A percentile compares a stretch with the other conserved stretches of the same genome.
Conservation (phyloP, 306 rosid species). For the Cucumis melo region DNA sequence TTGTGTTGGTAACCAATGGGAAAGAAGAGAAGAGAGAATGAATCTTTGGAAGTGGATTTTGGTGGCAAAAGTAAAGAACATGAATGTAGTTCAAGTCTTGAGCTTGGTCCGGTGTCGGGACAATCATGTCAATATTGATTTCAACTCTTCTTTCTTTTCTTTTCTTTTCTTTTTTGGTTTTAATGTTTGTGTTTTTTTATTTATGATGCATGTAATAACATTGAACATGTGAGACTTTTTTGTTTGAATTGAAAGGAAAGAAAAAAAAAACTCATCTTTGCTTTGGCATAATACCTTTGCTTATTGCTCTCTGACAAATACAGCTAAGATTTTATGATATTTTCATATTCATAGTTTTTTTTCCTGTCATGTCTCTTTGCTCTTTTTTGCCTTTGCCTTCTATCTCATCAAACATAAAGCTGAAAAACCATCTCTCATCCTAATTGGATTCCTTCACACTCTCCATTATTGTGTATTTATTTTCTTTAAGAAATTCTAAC, state of each 20-base stretch:
- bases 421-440: neutral
- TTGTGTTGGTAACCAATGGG: neutral
- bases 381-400: slow-evolving; percentile 1
- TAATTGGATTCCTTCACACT: slow-evolving; percentile 3
- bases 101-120: slow-evolving; percentile 11
- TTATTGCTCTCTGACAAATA: slow-evolving; percentile 3
- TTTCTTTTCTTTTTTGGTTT: neutral
- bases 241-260: neutral
- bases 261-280: neutral
- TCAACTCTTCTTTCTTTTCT: no score
- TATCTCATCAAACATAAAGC: neutral
- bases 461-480: neutral
- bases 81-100: neutral
- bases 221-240: neutral
- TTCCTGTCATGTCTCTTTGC: neutral
- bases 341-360: neutral
- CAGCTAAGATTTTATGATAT: neutral
- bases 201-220: neutral
- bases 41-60: neutral
- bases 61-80: slow-evolving; percentile 5
- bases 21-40: neutral
- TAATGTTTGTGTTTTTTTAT: neutral
- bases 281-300: neutral
- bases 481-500: neutral
- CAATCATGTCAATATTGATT: slow-evolving; percentile 9